These are phyloP conservation scores for Gardenia jasminoides DNA, from an alignment of 257 asterid species.

Conservation along the genomic window DNA sequence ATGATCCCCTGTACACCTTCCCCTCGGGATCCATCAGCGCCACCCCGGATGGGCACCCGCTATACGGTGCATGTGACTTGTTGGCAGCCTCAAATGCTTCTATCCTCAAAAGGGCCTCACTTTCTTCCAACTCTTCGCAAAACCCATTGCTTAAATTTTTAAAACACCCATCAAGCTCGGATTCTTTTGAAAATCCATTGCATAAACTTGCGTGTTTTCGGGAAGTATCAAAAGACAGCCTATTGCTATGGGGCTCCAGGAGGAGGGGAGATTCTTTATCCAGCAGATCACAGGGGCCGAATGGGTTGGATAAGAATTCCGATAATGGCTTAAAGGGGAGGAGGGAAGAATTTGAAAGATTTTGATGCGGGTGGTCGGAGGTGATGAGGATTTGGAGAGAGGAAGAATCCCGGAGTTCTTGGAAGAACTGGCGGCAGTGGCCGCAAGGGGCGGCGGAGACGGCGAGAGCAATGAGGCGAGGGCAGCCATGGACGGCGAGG, in stretches of 20 bases:
- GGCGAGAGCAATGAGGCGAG: slow-evolving; percentile 54
- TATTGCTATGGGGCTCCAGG: slow-evolving; percentile 58
- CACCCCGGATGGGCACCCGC: slow-evolving; percentile 79
- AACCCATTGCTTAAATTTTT: slow-evolving; percentile 36
- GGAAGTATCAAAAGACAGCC: slow-evolving; percentile 21
- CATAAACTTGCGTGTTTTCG: slow-evolving; percentile 16
- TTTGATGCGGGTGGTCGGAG: slow-evolving; percentile 14
- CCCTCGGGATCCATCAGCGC: slow-evolving; percentile 86
- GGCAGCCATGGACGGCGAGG: slow-evolving; percentile 54
- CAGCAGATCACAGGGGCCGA: slow-evolving; percentile 78
- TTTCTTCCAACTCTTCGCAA: slow-evolving; percentile 15
- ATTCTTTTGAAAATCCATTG: slow-evolving; percentile 31
- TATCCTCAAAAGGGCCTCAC: slow-evolving; percentile 28
- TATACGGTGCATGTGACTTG: slow-evolving; percentile 80
- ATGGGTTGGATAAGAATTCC: slow-evolving; percentile 60
- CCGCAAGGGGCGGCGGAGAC: slow-evolving; percentile 97
- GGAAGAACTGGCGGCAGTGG: slow-evolving; percentile 93
- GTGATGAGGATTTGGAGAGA: slow-evolving; percentile 52
- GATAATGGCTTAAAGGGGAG: slow-evolving; percentile 44
- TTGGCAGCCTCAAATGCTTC: slow-evolving; percentile 78
- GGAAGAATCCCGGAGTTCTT: slow-evolving; percentile 68
- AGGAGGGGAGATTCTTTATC: slow-evolving; percentile 59
- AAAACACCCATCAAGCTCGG: slow-evolving; percentile 13
- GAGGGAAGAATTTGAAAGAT: neutral
- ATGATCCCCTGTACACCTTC: slow-evolving; percentile 62